These are phyloP conservation scores for Trichophyton equinum DNA, from an alignment of 2,329 filamentous ascomycete genomes.

Conservation along the genomic window DNA sequence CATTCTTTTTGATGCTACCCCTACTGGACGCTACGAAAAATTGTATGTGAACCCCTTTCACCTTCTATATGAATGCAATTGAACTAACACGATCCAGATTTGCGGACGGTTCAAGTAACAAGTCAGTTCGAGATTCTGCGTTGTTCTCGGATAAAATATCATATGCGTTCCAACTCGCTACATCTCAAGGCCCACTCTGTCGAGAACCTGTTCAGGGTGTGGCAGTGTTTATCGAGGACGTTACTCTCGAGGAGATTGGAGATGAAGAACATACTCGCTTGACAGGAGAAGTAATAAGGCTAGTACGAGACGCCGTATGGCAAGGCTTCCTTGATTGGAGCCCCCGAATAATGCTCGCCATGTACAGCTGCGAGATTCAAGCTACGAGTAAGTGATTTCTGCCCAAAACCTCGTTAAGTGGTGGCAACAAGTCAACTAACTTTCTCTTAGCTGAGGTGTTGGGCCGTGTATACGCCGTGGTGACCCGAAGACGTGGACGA, in stretches of 20 bases:
- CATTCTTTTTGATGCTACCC: slow-evolving; percentile 71
- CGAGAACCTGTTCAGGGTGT: slow-evolving; percentile 87
- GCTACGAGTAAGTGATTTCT: slow-evolving; percentile 55
- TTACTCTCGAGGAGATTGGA: slow-evolving; percentile 47
- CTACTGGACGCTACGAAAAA: slow-evolving; percentile 56
- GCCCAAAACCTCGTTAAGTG: slow-evolving; percentile 10
- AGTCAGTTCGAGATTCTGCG: slow-evolving; percentile 29
- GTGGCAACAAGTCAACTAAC: slow-evolving; percentile 7
- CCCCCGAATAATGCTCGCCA: slow-evolving; percentile 84
- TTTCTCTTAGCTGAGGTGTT: slow-evolving; percentile 62
- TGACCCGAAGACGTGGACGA: slow-evolving; percentile 81
- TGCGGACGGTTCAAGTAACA: slow-evolving; percentile 2
- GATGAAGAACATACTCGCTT: slow-evolving; percentile 58
- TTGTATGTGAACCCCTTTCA: slow-evolving; percentile 29
- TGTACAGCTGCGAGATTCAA: slow-evolving; percentile 98
- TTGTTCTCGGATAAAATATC: slow-evolving; percentile 82
- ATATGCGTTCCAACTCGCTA: slow-evolving; percentile 90
- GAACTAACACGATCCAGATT: slow-evolving; percentile 2
- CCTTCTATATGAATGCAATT: not conserved
- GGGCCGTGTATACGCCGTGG: slow-evolving; percentile 89
- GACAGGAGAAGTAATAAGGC: slow-evolving; percentile 86
- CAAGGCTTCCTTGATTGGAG: slow-evolving; percentile 91
- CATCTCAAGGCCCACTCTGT: slow-evolving; percentile 77
- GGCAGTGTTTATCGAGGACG: slow-evolving; percentile 76
- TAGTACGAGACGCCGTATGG: slow-evolving; percentile 69